These are phyloP conservation scores for Silene conica DNA, from an alignment of 148 eudicot species.

Conservation along the genomic window DNA sequence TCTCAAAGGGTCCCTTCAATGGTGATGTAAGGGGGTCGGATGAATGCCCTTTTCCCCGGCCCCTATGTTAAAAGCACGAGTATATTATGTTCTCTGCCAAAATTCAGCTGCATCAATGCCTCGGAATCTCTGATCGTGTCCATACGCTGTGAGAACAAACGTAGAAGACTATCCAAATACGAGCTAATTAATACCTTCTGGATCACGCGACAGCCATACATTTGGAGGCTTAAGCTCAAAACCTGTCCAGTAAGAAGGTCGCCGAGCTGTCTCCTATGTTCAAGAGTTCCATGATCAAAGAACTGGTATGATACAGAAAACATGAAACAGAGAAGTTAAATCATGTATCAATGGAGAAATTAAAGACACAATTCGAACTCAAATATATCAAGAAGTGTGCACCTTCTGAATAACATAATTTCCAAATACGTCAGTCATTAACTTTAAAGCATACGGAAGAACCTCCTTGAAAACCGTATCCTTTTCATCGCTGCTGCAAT, in stretches of 20 bases:
- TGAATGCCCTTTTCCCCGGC: too few species aligned
- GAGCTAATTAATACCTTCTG: constrained; percentile 43
- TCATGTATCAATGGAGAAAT: background rate
- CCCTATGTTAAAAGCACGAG: too few species aligned
- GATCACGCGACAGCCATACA: constrained; percentile 66
- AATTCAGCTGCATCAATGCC: too few species aligned
- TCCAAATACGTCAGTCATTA: constrained; percentile 81
- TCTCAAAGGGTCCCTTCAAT: too few species aligned
- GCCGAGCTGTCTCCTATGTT: constrained; percentile 46
- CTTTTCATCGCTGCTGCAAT: constrained; percentile 55
- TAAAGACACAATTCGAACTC: background rate
- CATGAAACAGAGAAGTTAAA: constrained; percentile 7
- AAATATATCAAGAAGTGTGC: background rate
- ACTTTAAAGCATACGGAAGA: constrained; percentile 53
- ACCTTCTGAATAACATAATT: constrained; percentile 87
- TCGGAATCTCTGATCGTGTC: too few species aligned
- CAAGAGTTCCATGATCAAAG: constrained; percentile 46
- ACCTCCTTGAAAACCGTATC: constrained; percentile 62
- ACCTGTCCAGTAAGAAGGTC: constrained; percentile 42
- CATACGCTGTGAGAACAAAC: too few species aligned
- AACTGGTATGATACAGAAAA: constrained; percentile 28
- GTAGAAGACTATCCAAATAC: background rate
- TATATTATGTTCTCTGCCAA: too few species aligned
- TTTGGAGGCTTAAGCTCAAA: constrained; percentile 47
- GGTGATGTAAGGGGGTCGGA: too few species aligned